phyloP scores from a whole-genome alignment of 306 rosid species.

The Cucumis cinereus region DNA sequence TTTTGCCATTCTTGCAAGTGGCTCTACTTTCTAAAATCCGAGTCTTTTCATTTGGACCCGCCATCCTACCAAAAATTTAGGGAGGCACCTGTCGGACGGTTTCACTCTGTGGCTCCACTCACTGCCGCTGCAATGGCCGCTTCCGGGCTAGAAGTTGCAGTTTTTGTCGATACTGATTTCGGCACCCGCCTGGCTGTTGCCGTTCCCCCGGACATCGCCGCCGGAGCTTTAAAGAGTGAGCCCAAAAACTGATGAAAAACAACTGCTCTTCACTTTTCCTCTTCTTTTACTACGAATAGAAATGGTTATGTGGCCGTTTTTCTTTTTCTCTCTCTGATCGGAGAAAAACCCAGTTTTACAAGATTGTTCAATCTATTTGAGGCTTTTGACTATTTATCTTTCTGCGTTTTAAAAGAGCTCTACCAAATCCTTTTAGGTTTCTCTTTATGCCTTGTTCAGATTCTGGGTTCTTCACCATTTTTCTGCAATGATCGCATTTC shows the following conservation, averaged over 20 bases:
- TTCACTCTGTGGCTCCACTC: neutral
- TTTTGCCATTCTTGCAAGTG: too few species aligned
- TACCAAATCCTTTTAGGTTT: neutral
- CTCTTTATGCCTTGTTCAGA: neutral
- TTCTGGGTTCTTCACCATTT: neutral
- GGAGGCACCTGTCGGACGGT: neutral
- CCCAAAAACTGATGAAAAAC: neutral
- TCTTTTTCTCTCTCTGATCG: neutral
- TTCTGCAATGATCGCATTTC: neutral
- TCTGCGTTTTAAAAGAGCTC: neutral
- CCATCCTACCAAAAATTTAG: too few species aligned
- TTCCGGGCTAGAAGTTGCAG: constrained; percentile 24
- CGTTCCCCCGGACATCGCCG: constrained; percentile 35
- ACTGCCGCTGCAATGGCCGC: constrained; percentile 6
- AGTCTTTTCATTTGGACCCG: too few species aligned
- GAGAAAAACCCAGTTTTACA: neutral
- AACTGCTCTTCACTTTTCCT: neutral
- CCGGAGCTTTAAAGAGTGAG: constrained; percentile 57
- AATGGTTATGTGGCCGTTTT: neutral
- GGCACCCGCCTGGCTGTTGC: constrained; percentile 57
- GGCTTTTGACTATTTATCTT: neutral
- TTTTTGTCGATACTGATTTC: constrained; percentile 54
- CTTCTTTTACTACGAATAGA: neutral
- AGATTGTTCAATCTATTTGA: neutral
- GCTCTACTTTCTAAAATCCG: too few species aligned